Evolutionary conservation across 2,329 filamentous ascomycete species (phyloP), one percentile per base, ranked within the genome.

Genomic region (Ascochyta rabiei): DNA sequence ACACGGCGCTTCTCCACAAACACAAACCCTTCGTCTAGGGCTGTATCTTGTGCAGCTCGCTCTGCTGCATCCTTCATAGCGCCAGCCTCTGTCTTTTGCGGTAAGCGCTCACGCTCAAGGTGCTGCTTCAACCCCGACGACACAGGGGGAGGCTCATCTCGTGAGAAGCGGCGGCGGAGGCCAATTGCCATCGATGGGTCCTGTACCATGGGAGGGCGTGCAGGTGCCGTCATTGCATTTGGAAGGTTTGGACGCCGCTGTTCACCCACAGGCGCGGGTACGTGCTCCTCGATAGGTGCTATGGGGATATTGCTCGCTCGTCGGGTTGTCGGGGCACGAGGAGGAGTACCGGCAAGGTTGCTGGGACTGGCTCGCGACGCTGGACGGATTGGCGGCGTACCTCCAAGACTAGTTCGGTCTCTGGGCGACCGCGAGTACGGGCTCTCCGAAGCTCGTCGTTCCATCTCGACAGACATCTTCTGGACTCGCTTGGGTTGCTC

Each of bases 1-100:
- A 99, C 93, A 18, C 92, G 89, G 61, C 89, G 87, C 79, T 97
- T 96, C 78, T 99, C 95, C 12, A 99, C 91, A 23, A 98, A 82
- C 18, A 99, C 93, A 67, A 98, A 99, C 62, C 98, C 95, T 61
- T 93, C 86, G 71, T 96, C 93, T 65, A 96, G 89, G 1, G 90
- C 90, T 43, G 96, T 87, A 61, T 98, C 93, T 66, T 96, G 90
- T 2, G 90, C 91, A 3, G 88, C 89, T 40, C 83, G 82, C 61
- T 89, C 86, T 35, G 81, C 80, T 44, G 82, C 82, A 45, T 80
- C 78, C 30, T 76, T 73, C 56, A 75, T 58, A 8, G 72, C 73
- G 34, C 70, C 71, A 23, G 70, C 68, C 37, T 76, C 75, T 16
- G 64, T 59, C 39, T 79, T 74, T 38, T 73, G 73, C 31, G 75